Evolutionary conservation across 2,329 filamentous ascomycete genomes (phyloP), one percentile per base, ranked within the genome.

Genomic region (Claviceps paspali): DNA sequence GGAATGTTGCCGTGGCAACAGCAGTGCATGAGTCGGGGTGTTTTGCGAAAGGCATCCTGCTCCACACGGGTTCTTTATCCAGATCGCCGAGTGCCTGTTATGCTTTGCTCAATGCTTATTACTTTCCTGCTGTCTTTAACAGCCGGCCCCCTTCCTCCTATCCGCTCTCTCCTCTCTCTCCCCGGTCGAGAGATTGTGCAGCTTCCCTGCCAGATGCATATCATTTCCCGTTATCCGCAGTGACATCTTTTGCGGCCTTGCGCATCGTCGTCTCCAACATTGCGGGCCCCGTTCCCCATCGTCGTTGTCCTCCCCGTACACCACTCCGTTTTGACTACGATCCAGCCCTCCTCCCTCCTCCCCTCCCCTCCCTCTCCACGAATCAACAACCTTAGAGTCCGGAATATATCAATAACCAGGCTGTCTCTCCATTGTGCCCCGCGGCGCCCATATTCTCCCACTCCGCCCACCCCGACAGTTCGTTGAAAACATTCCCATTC

Each of bases 141-240:
- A n/a, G 8, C n/a, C n/a, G n/a, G n/a, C 24, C 23, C 23, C n/a
- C n/a, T n/a, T n/a, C n/a, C n/a, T n/a, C n/a, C n/a, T n/a, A n/a
- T n/a, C n/a, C n/a, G 8, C 7, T n/a, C n/a, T 17, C 5, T 9
- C 21, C 19, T 6, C 12, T 17, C 28, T 33, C 42, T 40, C 39
- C 41, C 46, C 10, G 28, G 3, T 14, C 8, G n/a, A 29, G 3
- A 17, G 7, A 12, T 10, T 8, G 14, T 29, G 14, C 28, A 9
- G 6, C 28, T 17, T 29, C 7, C 14, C n/a, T 3, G 2, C 28
- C 28, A 43, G 43, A 45, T 47, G 45, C 44, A 45, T 42, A 40
- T 51, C 51, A 46, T 39, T 49, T 53, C 48, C 38, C 14, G 17
- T 29, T 7, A 41, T 41, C 49, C 54, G 51, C 55, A 52, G 53